Evolutionary conservation across 2,329 filamentous ascomycete genomes (phyloP), one percentile per base, ranked within the genome.

Genomic region (Trichophyton rubrum): DNA sequence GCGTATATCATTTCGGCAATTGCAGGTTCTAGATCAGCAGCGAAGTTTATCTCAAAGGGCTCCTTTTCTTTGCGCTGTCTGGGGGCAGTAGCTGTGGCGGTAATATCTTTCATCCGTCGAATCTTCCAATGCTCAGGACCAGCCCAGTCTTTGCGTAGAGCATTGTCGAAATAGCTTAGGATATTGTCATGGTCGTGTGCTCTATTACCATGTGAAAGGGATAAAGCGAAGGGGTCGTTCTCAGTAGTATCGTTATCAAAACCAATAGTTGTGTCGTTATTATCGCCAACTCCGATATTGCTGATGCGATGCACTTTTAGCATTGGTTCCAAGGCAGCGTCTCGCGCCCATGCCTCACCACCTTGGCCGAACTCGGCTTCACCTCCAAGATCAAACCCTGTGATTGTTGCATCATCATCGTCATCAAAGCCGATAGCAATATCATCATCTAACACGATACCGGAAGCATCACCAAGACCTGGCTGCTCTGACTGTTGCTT

Each of bases 121-220:
- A 99, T 97, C 66, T 92, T 87, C 93, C 93, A 99, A 74, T 99
- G 93, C 72, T 97, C 93, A n/a, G 93, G 92, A 56, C 90, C 95
- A 4, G 88, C 87, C 92, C 93, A 99, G 69, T 96, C 96, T 80
- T 96, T 97, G 71, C 93, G 89, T 49, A 97, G 77, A 1, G 92
- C 91, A 69, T 96, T 90, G 72, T 99, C 93, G 70, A 99, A 99
- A 76, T 97, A 99, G 69, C 89, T 88, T n/a, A 99, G 81, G 61
- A 99, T 96, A 68, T 96, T 92, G 67, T 97, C 90, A 70, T 96
- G 90, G 71, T 87, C 78, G 49, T 75, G 76, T 62, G 89, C 89
- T 58, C 80, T 80, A 60, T 84, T 84, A 58, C 82, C 80, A 66
- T 87, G 87, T 45, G 83, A 83, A 77, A 96, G 84, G n/a, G 88